Conservation (phyloP, 2,329 filamentous ascomycete species). For the Fusarium chaquense region DNA sequence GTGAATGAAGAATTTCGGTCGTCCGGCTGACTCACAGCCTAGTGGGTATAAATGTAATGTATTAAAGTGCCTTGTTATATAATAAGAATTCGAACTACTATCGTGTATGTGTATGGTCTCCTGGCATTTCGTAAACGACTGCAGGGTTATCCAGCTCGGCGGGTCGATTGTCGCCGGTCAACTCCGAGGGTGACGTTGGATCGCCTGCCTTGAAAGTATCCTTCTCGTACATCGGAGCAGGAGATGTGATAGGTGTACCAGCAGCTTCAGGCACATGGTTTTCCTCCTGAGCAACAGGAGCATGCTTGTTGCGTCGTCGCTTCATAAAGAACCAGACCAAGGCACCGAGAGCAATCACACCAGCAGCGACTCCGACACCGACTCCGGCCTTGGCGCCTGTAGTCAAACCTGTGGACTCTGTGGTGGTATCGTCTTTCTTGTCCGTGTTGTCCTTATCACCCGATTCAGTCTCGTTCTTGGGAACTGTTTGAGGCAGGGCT, state of each 20-base stretch:
- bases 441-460: background rate
- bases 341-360: background rate
- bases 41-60: background rate
- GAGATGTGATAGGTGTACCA: background rate
- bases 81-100: background rate
- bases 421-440: background rate
- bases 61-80: background rate
- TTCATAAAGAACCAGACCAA: background rate
- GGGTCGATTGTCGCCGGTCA: background rate
- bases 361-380: background rate
- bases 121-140: background rate
- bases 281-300: background rate
- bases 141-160: background rate
- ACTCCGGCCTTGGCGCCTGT: slow-evolving; percentile 1
- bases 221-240: background rate
- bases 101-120: background rate
- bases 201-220: background rate
- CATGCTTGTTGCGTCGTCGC: background rate
- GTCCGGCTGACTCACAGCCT: no score
- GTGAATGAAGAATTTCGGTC: no score
- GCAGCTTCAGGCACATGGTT: background rate
- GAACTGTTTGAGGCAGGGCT: background rate
- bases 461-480: background rate
- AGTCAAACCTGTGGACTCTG: background rate
- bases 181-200: background rate